These are phyloP conservation scores for Ophiocordyceps polyrhachis-furcata DNA, from an alignment of 2,329 filamentous ascomycete genomes.

Conservation along the genomic window DNA sequence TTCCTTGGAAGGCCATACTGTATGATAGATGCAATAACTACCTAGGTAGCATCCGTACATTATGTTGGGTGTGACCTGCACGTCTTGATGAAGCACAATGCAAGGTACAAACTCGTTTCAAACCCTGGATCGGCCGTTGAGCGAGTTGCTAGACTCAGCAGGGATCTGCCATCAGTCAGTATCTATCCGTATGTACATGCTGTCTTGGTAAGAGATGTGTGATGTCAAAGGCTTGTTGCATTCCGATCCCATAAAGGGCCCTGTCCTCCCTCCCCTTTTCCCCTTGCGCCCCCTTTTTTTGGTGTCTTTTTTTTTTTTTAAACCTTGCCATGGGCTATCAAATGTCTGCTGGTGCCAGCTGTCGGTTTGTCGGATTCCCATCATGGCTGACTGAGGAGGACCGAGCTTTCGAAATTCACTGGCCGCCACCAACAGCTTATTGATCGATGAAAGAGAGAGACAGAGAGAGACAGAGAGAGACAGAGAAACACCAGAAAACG, in stretches of 20 bases:
- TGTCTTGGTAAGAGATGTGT: not conserved
- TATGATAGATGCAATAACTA: not conserved
- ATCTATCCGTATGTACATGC: not conserved
- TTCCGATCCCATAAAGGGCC: not conserved
- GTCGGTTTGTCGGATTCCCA: not conserved
- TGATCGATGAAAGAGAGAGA: no score
- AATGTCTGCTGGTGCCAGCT: not conserved
- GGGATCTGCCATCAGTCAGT: not conserved
- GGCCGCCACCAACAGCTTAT: not conserved
- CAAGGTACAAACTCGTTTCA: not conserved
- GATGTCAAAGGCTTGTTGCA: not conserved
- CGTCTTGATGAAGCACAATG: not conserved
- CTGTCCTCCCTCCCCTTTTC: not conserved
- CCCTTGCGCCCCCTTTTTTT: not conserved
- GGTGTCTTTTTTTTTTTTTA: not conserved
- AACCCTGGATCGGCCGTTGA: not conserved
- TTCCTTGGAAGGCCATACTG: not conserved
- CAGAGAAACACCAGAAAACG: no score
- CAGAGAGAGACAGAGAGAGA: no score
- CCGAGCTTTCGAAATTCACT: not conserved
- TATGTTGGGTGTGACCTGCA: not conserved
- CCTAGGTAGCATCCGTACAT: no score
- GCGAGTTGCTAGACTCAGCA: slow-evolving; percentile 1
- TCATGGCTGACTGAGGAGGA: not conserved
- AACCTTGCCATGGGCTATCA: not conserved